Percentiles rank a stretch among this genome's conserved stretches.
These are phyloP conservation scores for Daldinia grandis DNA, from an alignment of 495 filamentous ascomycete genomes.

Conservation along the genomic window DNA sequence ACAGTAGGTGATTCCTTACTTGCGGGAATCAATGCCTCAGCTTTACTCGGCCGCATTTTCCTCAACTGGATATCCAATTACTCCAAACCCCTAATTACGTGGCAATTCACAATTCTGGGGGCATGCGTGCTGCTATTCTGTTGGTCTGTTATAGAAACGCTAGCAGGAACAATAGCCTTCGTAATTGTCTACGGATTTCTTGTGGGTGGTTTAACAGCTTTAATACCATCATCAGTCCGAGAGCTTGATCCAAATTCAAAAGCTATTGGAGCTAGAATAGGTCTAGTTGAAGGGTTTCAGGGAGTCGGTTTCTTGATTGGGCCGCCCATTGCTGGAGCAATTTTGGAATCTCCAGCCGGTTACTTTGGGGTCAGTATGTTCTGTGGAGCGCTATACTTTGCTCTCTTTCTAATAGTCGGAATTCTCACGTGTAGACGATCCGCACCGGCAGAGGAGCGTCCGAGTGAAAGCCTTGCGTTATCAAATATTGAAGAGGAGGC, in stretches of 20 bases:
- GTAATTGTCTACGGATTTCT: conserved; percentile 53
- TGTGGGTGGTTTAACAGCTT: conserved; percentile 50
- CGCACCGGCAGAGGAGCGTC: neutral
- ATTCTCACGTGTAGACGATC: conserved; percentile 10
- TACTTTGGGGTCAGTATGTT: conserved; percentile 27
- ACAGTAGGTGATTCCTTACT: conserved; percentile 55
- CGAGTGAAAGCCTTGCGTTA: neutral
- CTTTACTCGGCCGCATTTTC: conserved; percentile 69
- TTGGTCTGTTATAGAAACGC: conserved; percentile 45
- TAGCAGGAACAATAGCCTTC: conserved; percentile 51
- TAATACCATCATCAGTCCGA: conserved; percentile 46
- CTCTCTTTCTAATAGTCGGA: conserved; percentile 12
- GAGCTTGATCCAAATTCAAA: conserved; percentile 36
- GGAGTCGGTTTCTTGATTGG: conserved; percentile 49
- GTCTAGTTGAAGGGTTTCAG: conserved; percentile 44
- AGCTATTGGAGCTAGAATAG: conserved; percentile 50
- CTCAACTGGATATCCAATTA: conserved; percentile 66
- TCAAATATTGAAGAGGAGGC: neutral
- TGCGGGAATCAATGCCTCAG: conserved; percentile 70
- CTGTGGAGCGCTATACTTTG: conserved; percentile 16
- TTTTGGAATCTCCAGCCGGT: conserved; percentile 5
- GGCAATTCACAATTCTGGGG: conserved; percentile 69
- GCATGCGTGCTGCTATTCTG: conserved; percentile 47
- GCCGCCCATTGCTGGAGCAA: conserved; percentile 51
- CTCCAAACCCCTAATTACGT: conserved; percentile 62